Percentiles rank a stretch among this genome's conserved stretches.
phyloP scores from a whole-genome alignment of 2,329 filamentous ascomycete genomes.

The Paradendryphiella salina region DNA sequence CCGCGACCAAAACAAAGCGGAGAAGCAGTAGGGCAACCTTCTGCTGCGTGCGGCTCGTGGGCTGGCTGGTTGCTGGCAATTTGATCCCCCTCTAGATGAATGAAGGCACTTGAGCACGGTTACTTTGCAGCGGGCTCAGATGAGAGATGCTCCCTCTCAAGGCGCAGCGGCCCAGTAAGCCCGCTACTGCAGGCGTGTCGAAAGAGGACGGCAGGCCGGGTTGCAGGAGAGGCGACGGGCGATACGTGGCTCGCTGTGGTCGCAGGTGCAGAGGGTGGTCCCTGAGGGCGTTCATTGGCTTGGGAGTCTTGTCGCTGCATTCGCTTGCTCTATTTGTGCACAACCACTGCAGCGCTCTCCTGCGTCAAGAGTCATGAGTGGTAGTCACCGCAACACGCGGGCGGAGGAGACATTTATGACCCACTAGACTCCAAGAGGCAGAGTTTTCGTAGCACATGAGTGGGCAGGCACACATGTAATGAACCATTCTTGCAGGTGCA shows the following conservation, averaged over 20 bases:
- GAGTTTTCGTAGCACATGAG: slow-evolving; percentile 26
- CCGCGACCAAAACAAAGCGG: slow-evolving; percentile 7
- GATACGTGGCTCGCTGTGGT: slow-evolving; percentile 38
- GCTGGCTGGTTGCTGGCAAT: slow-evolving; percentile 13
- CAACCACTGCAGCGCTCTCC: slow-evolving; percentile 23
- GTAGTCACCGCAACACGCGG: slow-evolving; percentile 24
- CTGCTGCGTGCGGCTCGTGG: background rate
- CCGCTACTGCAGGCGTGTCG: slow-evolving; percentile 18
- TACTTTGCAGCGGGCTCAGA: slow-evolving; percentile 2
- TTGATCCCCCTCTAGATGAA: slow-evolving; percentile 25
- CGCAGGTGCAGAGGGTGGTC: slow-evolving; percentile 27
- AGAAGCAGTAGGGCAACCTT: background rate
- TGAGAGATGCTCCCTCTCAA: slow-evolving; percentile 5
- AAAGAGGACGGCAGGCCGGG: slow-evolving; percentile 13
- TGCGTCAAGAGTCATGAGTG: slow-evolving; percentile 28
- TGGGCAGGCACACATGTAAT: slow-evolving; percentile 20
- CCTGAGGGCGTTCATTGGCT: slow-evolving; percentile 33
- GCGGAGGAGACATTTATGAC: slow-evolving; percentile 16
- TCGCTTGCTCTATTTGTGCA: slow-evolving; percentile 27
- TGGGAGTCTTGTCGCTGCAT: slow-evolving; percentile 19
- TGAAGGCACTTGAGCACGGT: slow-evolving; percentile 6
- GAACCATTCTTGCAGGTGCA: slow-evolving; percentile 27
- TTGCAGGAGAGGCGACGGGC: slow-evolving; percentile 7
- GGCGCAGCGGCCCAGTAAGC: slow-evolving; percentile 19
- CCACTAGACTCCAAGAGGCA: slow-evolving; percentile 28